Percentiles rank a stretch among this genome's conserved stretches.
Conservation (phyloP, 495 filamentous ascomycete species). For the Gamarada debralockiae region DNA sequence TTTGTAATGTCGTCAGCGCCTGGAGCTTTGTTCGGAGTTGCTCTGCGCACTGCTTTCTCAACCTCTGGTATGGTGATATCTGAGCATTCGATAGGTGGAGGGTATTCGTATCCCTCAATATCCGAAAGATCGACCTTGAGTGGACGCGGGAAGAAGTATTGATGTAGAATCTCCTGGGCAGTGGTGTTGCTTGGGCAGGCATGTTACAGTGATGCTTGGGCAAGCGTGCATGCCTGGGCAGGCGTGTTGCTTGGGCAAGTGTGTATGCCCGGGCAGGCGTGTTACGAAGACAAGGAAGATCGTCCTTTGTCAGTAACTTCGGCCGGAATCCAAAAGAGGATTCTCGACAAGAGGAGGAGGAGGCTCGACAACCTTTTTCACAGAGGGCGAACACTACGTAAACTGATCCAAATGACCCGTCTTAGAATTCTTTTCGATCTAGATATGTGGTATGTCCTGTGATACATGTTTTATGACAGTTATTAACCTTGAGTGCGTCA, state of each 20-base stretch:
- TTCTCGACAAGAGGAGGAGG: slow-evolving; percentile 8
- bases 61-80: slow-evolving; percentile 21
- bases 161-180: slow-evolving; percentile 10
- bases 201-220: no score
- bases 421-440: slow-evolving; percentile 15
- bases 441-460: slow-evolving; percentile 15
- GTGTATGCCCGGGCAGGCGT: no score
- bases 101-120: slow-evolving; percentile 19
- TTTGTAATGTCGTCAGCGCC: slow-evolving; percentile 25
- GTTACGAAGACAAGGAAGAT: slow-evolving; percentile 14
- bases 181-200: no score
- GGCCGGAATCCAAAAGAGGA: slow-evolving; percentile 11
- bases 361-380: slow-evolving; percentile 6
- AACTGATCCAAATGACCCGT: slow-evolving; percentile 10
- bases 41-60: slow-evolving; percentile 14
- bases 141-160: slow-evolving; percentile 26
- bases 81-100: slow-evolving; percentile 18
- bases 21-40: slow-evolving; percentile 27
- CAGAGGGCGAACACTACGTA: slow-evolving; percentile 9
- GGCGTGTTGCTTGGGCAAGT: no score
- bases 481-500: slow-evolving; percentile 17
- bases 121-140: slow-evolving; percentile 25
- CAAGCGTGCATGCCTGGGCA: no score
- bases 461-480: slow-evolving; percentile 5
- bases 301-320: slow-evolving; percentile 1